These are phyloP conservation scores for Cercophora newfieldiana DNA, from an alignment of 495 filamentous ascomycete species.

Conservation along the genomic window DNA sequence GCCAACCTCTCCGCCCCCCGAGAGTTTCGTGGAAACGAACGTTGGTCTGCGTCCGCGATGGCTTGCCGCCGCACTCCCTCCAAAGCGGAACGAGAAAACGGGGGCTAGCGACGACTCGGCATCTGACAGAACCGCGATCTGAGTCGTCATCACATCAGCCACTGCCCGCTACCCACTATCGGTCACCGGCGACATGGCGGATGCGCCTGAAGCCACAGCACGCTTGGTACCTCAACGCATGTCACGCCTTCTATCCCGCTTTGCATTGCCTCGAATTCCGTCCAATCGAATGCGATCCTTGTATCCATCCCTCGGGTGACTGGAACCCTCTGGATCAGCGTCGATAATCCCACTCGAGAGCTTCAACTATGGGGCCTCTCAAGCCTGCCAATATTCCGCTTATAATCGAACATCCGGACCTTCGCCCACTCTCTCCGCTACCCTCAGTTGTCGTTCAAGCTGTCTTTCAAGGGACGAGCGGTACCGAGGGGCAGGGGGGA, in stretches of 20 bases:
- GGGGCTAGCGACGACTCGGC: too few species aligned
- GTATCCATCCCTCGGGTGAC: neutral
- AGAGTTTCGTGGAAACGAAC: too few species aligned
- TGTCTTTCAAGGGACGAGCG: neutral
- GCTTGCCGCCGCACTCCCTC: neutral
- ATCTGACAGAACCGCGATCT: too few species aligned
- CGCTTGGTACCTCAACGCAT: neutral
- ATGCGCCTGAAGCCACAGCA: neutral
- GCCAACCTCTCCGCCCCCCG: neutral
- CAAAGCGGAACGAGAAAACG: too few species aligned
- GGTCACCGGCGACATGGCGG: neutral
- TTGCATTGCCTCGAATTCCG: neutral
- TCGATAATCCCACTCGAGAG: too few species aligned
- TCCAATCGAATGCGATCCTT: neutral
- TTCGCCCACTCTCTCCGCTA: neutral
- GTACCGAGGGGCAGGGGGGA: neutral
- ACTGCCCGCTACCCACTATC: too few species aligned
- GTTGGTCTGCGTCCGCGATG: neutral
- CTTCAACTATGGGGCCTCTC: constrained; percentile 15
- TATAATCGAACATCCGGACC: neutral
- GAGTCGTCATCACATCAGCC: too few species aligned
- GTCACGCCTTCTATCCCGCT: neutral
- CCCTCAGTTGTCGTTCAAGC: neutral
- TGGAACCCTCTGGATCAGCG: neutral
- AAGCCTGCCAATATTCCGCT: neutral